Percentiles rank a stretch among this genome's conserved stretches.
Evolutionary conservation across 2,329 filamentous ascomycete species (phyloP).

Genomic region (Xylariaceae sp.): DNA sequence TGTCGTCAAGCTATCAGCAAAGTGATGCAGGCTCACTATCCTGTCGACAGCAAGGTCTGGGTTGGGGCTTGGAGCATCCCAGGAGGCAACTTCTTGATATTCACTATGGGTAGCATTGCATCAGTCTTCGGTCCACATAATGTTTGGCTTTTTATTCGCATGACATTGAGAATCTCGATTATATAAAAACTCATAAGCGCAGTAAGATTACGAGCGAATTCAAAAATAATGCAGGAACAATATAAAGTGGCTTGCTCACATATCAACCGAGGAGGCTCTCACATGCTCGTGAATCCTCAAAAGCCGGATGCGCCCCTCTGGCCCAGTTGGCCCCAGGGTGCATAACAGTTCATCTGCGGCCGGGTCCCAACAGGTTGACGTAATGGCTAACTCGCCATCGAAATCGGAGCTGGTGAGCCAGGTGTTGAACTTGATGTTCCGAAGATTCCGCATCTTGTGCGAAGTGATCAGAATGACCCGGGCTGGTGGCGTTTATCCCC

Average conservation of each 20-base stretch:
- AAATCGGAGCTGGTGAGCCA: conserved; percentile 56
- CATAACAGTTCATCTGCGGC: conserved; percentile 75
- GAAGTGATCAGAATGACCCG: neutral
- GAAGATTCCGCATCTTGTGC: conserved; percentile 78
- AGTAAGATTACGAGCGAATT: neutral
- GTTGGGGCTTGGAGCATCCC: conserved; percentile 81
- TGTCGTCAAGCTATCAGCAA: conserved; percentile 73
- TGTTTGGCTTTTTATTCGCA: neutral
- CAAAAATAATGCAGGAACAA: conserved; percentile 20
- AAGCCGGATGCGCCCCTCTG: conserved; percentile 71
- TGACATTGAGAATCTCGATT: too few relatives aligned
- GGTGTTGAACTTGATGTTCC: conserved; percentile 68
- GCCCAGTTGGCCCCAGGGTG: conserved; percentile 75
- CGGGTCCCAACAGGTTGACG: conserved; percentile 83
- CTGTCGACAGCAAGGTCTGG: conserved; percentile 73
- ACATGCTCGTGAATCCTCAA: conserved; percentile 49
- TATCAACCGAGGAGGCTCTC: conserved; percentile 31
- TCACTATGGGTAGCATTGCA: conserved; percentile 25
- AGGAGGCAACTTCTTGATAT: conserved; percentile 65
- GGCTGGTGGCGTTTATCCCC: neutral
- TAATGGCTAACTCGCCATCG: conserved; percentile 51
- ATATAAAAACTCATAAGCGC: neutral
- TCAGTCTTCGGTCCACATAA: neutral
- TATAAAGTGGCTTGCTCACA: conserved; percentile 35
- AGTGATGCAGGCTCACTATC: conserved; percentile 78